phyloP scores from a whole-genome alignment of 768 basidiomycete species.

The Ramaria sp. region DNA sequence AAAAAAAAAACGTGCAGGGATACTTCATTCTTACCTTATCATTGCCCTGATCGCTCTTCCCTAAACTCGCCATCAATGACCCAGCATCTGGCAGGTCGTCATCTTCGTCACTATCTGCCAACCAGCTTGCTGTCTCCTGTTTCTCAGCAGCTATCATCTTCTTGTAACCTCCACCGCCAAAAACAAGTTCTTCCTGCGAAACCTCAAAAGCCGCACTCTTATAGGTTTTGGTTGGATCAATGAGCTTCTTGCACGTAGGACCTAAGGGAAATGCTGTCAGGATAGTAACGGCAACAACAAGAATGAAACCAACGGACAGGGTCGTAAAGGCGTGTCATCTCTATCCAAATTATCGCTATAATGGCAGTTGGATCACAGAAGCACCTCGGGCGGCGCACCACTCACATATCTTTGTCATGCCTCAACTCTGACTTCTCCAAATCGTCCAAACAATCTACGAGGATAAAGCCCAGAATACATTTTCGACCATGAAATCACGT shows the following conservation, averaged over 20 bases:
- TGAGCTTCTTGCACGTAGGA: constrained; percentile 59
- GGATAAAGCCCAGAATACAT: background rate
- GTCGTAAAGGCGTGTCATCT: constrained; percentile 4
- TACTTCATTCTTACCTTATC: background rate
- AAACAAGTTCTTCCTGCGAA: constrained; percentile 41
- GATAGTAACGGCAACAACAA: background rate
- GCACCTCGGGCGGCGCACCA: background rate
- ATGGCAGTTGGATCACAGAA: too few relatives aligned
- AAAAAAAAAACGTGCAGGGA: background rate
- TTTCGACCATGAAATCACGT: constrained; percentile 9
- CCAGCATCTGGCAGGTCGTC: constrained; percentile 5
- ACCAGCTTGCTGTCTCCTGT: background rate
- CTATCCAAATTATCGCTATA: background rate
- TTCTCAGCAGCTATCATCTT: background rate
- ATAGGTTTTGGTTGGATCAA: constrained; percentile 44
- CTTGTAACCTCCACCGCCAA: constrained; percentile 4
- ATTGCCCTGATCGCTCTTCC: background rate
- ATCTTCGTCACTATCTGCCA: background rate
- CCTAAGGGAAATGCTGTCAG: constrained; percentile 16
- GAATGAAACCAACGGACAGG: background rate
- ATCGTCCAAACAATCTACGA: constrained; percentile 5
- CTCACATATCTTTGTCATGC: constrained; percentile 2
- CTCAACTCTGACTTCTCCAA: constrained; percentile 3
- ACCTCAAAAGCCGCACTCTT: constrained; percentile 60
- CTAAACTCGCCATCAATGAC: background rate